Evolutionary conservation across 305 asterid genomes (phyloP).

Genomic region (Ruellia speciosa): DNA sequence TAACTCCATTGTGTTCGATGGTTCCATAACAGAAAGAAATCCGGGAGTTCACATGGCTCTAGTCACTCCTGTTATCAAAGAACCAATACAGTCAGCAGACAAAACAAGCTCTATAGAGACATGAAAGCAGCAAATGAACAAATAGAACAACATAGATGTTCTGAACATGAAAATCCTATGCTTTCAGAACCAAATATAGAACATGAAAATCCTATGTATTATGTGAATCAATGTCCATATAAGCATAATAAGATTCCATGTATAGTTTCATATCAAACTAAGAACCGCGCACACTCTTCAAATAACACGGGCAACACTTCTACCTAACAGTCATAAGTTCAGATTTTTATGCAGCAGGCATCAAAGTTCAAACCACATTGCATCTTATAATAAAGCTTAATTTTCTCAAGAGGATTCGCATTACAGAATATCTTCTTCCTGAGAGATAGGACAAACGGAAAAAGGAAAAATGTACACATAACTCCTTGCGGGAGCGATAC

Average conservation of each 20-base stretch:
- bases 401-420: constrained; percentile 17
- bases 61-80: constrained; percentile 21
- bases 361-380: constrained; percentile 18
- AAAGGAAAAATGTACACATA: constrained; percentile 11
- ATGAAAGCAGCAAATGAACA: not conserved
- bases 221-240: no score
- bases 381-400: constrained; percentile 19
- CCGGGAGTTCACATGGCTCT: constrained; percentile 64
- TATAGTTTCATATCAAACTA: no score
- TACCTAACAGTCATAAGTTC: no score
- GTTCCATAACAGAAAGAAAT: constrained; percentile 44
- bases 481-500: constrained; percentile 5
- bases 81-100: constrained; percentile 25
- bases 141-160: constrained; percentile 27
- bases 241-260: no score
- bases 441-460: not conserved
- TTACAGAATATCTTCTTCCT: constrained; percentile 17
- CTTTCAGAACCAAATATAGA: constrained; percentile 4
- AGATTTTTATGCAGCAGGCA: not conserved
- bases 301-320: no score
- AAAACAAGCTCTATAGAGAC: not conserved
- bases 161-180: not conserved
- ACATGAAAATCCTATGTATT: not conserved
- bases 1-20: constrained; percentile 59
- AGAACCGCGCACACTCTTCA: no score